phyloP scores from a whole-genome alignment of 371 early-diverging fungal species.

The Apophysomyces elegans region DNA sequence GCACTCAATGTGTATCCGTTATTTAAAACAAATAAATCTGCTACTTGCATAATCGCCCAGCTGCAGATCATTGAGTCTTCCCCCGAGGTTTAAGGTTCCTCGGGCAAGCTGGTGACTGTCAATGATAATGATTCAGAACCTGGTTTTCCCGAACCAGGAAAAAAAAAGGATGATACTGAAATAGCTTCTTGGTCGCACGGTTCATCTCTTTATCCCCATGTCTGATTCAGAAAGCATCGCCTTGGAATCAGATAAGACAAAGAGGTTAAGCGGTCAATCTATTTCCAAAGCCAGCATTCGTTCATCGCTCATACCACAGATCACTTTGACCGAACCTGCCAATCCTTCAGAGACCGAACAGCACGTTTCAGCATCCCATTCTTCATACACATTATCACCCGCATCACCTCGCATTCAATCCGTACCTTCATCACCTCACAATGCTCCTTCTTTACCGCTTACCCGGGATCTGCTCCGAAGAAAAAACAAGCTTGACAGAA shows the following conservation, averaged over 20 bases:
- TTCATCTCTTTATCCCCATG: slow-evolving; percentile 17
- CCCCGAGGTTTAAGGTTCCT: background rate
- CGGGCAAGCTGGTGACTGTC: background rate
- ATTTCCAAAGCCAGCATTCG: slow-evolving; percentile 1
- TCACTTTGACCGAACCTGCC: slow-evolving; percentile 37
- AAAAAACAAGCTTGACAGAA: slow-evolving; percentile 47
- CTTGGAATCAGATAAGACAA: slow-evolving; percentile 13
- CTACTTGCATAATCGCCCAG: background rate
- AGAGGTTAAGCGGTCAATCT: background rate
- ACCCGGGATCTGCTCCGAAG: slow-evolving; percentile 47
- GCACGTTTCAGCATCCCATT: slow-evolving; percentile 17
- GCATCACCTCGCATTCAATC: slow-evolving; percentile 3
- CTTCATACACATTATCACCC: slow-evolving; percentile 20
- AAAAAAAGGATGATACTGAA: background rate
- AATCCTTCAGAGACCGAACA: slow-evolving; percentile 5
- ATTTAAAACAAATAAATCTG: too few relatives aligned
- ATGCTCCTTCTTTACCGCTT: slow-evolving; percentile 36
- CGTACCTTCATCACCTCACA: slow-evolving; percentile 1
- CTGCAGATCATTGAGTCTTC: background rate
- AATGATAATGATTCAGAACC: background rate
- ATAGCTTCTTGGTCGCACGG: slow-evolving; percentile 8
- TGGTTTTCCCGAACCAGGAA: slow-evolving; percentile 1
- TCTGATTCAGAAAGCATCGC: slow-evolving; percentile 26
- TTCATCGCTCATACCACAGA: slow-evolving; percentile 39
- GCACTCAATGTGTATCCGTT: too few relatives aligned